Conservation (phyloP, 1,284 basidiomycete species). For the Rhodotorula sp. region DNA sequence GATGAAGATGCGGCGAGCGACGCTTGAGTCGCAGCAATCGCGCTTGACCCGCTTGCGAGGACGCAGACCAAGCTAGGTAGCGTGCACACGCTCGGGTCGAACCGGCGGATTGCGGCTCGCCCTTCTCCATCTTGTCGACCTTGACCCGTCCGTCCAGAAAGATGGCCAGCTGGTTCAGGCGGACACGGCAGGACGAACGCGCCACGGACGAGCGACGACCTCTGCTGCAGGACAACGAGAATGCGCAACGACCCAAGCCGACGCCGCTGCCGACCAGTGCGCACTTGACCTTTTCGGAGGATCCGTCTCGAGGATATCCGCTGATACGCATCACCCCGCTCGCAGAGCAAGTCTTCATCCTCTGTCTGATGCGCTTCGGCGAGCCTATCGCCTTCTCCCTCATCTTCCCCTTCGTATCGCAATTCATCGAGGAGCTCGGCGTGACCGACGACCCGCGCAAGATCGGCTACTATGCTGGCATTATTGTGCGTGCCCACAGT, state of each 20-base stretch:
- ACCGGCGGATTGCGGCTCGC: not conserved
- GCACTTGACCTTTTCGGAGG: not conserved
- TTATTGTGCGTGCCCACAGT: conserved; percentile 39
- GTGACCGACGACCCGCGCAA: conserved; percentile 51
- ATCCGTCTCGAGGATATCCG: too few relatives aligned
- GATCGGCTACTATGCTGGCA: conserved; percentile 50
- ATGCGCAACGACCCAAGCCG: not conserved
- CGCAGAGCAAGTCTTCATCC: conserved; percentile 49
- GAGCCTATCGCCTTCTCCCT: conserved; percentile 47
- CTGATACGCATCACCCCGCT: not conserved
- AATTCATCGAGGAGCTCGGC: conserved; percentile 52
- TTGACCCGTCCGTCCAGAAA: not conserved
- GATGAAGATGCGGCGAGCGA: too few relatives aligned
- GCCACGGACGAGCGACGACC: not conserved
- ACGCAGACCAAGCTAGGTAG: too few relatives aligned
- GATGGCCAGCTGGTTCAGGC: not conserved
- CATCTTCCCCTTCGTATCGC: conserved; percentile 56
- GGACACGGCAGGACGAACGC: not conserved
- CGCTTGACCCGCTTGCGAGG: too few relatives aligned
- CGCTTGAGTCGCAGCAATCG: too few relatives aligned
- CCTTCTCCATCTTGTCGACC: not conserved
- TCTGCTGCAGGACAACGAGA: not conserved
- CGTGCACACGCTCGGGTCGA: too few relatives aligned
- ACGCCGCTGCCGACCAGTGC: conserved; percentile 4
- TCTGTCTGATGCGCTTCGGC: conserved; percentile 51